These are phyloP conservation scores for Corchorus capsularis DNA, from an alignment of 345 rosid genomes.

Conservation along the genomic window DNA sequence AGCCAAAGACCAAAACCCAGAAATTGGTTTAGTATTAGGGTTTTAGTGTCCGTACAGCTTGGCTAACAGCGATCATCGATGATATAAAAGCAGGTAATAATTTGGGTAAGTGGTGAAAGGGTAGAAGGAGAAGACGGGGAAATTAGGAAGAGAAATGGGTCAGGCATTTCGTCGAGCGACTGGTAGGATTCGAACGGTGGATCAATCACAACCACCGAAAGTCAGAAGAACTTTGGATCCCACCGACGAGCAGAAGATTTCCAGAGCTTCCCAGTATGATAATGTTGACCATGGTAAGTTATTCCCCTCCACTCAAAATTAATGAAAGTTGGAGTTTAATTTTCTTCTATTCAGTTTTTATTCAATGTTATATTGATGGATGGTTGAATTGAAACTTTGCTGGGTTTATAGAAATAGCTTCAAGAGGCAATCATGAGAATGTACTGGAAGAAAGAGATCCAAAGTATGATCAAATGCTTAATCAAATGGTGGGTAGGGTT, in stretches of 20 bases:
- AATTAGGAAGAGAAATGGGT: slow-evolving; percentile 51
- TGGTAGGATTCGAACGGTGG: slow-evolving; percentile 60
- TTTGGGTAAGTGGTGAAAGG: not conserved
- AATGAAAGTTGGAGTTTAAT: slow-evolving; percentile 3
- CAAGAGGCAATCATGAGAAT: slow-evolving; percentile 43
- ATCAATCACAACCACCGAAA: slow-evolving; percentile 42
- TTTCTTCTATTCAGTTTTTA: not conserved
- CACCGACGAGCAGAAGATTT: slow-evolving; percentile 29
- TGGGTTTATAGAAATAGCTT: slow-evolving; percentile 30
- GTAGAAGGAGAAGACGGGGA: not conserved
- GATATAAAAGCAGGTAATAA: not conserved
- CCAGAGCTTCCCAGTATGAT: slow-evolving; percentile 30
- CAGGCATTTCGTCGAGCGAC: slow-evolving; percentile 99
- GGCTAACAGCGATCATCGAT: not conserved
- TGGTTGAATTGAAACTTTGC: not conserved
- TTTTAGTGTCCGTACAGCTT: not conserved
- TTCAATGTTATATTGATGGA: not conserved
- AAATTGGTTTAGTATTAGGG: not conserved
- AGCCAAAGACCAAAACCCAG: not conserved
- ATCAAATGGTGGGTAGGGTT: slow-evolving; percentile 88
- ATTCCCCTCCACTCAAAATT: not conserved
- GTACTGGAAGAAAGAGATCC: slow-evolving; percentile 73
- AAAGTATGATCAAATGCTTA: slow-evolving; percentile 76
- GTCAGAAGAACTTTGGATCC: slow-evolving; percentile 36
- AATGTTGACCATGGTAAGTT: slow-evolving; percentile 38